phyloP scores from a whole-genome alignment of 2,329 filamentous ascomycete genomes.

The Dactylellina cionopaga region DNA sequence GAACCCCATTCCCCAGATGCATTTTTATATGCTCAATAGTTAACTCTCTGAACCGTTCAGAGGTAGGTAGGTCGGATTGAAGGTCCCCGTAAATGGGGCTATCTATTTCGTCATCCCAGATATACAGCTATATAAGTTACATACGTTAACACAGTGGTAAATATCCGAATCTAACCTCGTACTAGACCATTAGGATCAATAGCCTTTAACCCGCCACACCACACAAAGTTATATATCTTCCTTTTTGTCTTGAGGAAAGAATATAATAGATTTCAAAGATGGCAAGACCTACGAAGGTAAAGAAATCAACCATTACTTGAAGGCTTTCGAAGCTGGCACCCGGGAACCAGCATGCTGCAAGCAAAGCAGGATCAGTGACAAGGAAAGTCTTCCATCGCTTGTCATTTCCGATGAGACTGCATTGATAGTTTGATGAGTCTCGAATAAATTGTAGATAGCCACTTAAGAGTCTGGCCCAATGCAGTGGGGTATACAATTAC shows the following conservation, averaged over 20 bases:
- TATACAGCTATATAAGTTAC: constrained; percentile 38
- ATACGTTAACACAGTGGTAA: too few relatives aligned
- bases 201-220: neutral
- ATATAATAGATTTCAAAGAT: too few relatives aligned
- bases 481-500: too few relatives aligned
- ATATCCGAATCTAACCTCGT: too few relatives aligned
- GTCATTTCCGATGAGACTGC: too few relatives aligned
- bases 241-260: too few relatives aligned
- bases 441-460: too few relatives aligned
- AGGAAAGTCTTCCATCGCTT: constrained; percentile 22
- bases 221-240: too few relatives aligned
- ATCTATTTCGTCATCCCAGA: constrained; percentile 51
- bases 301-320: constrained; percentile 13
- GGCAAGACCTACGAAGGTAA: constrained; percentile 39
- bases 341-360: constrained; percentile 29
- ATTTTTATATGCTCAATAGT: constrained; percentile 21
- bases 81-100: constrained; percentile 19
- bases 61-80: constrained; percentile 8
- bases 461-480: too few relatives aligned
- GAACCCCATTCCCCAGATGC: constrained; percentile 23
- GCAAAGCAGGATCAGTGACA: constrained; percentile 8
- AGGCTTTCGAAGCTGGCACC: constrained; percentile 35
- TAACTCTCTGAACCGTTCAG: constrained; percentile 19
- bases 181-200: neutral
- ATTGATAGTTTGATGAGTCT: too few relatives aligned